phyloP scores from a whole-genome alignment of 2,329 filamentous ascomycete genomes.

The Xylariomycetidae sp. region DNA sequence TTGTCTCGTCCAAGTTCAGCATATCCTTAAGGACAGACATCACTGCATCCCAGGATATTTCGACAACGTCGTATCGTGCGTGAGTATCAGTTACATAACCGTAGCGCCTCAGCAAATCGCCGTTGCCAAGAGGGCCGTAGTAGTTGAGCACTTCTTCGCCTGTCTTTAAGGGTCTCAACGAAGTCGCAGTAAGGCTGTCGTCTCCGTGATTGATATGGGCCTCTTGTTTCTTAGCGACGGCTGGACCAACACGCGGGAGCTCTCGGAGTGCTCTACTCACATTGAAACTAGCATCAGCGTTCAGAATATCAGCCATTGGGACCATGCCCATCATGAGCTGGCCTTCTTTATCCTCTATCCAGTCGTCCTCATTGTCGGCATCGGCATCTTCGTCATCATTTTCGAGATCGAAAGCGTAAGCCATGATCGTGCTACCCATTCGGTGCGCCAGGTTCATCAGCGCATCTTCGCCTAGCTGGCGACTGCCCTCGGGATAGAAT shows the following conservation, averaged over 20 bases:
- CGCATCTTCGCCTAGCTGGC: conserved; percentile 35
- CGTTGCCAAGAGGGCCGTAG: conserved; percentile 78
- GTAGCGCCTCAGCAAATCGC: conserved; percentile 78
- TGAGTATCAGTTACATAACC: conserved; percentile 83
- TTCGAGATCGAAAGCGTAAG: conserved; percentile 82
- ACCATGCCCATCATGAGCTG: conserved; percentile 75
- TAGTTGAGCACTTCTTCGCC: conserved; percentile 84
- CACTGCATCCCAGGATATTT: conserved; percentile 63
- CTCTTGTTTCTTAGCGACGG: conserved; percentile 24
- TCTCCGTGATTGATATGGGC: conserved; percentile 52
- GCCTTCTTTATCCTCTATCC: conserved; percentile 59
- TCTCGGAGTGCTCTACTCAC: too few relatives aligned
- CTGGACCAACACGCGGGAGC: too few relatives aligned
- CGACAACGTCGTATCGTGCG: conserved; percentile 74
- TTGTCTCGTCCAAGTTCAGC: conserved; percentile 31
- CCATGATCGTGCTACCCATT: conserved; percentile 88
- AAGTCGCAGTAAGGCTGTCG: conserved; percentile 62
- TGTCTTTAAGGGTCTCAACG: conserved; percentile 61
- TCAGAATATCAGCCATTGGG: conserved; percentile 83
- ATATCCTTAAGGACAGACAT: conserved; percentile 37
- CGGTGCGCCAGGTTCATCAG: conserved; percentile 59
- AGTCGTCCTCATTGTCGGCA: conserved; percentile 57
- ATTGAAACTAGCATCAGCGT: conserved; percentile 85
- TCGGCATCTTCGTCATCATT: conserved; percentile 46
- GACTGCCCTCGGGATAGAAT: conserved; percentile 38